Evolutionary conservation across 768 basidiomycete genomes (phyloP), one percentile per base, ranked within the genome.

Genomic region (Mycena indigotica): DNA sequence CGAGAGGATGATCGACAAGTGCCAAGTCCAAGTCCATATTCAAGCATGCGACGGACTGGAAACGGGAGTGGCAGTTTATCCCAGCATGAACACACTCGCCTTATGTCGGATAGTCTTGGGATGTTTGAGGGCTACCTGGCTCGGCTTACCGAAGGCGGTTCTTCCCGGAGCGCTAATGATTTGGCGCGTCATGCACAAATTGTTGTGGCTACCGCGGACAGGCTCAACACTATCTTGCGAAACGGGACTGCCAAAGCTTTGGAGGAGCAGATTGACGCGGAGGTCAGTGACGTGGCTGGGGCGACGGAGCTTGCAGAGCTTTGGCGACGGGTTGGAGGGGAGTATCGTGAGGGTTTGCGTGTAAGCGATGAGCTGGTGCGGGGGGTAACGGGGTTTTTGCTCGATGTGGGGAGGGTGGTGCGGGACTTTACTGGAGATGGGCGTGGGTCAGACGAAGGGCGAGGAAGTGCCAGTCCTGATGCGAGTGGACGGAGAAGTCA

Each of bases 341-440:
- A 93, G 61, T 89, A 84, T 64, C 73, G 90, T 32, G 91, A 93
- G 52, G 80, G 83, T 51, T 61, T 89, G 62, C 77, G 87, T 65
- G 80, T 84, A 53, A 88, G 88, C 58, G 92, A 93, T 67, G 91
- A 93, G 68, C 75, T 92, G 45, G 86, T 93, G 3, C 75, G 92
- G 53, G 85, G 84, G 5, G 75, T 90, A 69, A 93, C 91, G 6
- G 86, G 84, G 39, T 83, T 93, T 57, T 70, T 93, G 62, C 73
- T 93, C n/a, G 87, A 88, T 28, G 78, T 88, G 5, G 90, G 92
- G 28, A 83, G 82, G 69, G 77, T 88, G 12, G 69, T 92, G 57
- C 79, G 84, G 57, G 91, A 92, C 52, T 69, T 78, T 23, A 71
- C 69, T 24, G 67, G 65, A 25, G 70, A 67, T 17, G 65, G 59